phyloP scores from a whole-genome alignment of 139 green algal genomes.

The Mychonastes homosphaera region DNA sequence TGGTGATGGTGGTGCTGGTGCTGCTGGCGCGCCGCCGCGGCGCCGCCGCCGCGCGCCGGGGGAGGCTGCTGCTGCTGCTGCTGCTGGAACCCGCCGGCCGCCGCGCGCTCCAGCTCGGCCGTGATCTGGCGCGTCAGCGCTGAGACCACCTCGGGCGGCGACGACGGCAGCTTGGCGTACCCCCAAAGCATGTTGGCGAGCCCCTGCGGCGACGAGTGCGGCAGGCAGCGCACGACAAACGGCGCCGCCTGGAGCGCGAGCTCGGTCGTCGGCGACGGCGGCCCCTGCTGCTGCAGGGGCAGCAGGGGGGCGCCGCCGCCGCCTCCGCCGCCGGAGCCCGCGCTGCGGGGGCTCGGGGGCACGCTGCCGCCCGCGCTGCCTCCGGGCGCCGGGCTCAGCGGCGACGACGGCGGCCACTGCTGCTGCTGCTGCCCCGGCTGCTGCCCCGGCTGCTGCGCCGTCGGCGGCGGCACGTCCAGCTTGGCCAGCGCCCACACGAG shows the following conservation, averaged over 20 bases:
- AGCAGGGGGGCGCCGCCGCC: constrained; percentile 15
- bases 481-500: constrained; percentile 41
- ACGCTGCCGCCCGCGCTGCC: too few species aligned
- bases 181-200: constrained; percentile 48
- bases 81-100: background rate
- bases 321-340: too few species aligned
- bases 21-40: too few species aligned
- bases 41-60: too few species aligned
- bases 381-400: too few species aligned
- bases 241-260: constrained; percentile 28
- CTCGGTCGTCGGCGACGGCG: constrained; percentile 22
- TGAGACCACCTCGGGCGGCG: constrained; percentile 20
- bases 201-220: constrained; percentile 33
- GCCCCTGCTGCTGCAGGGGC: background rate
- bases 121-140: constrained; percentile 36
- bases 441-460: too few species aligned
- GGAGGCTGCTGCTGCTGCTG: background rate
- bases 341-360: too few species aligned
- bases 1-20: too few species aligned
- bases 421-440: too few species aligned
- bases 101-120: constrained; percentile 20
- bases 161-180: constrained; percentile 38
- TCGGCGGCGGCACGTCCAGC: constrained; percentile 33
- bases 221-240: constrained; percentile 27
- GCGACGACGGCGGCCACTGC: too few species aligned